Percentiles rank a stretch among this genome's conserved stretches.
Evolutionary conservation across 2,329 filamentous ascomycete genomes (phyloP).

Genomic region (Trematosphaeria pertusa): DNA sequence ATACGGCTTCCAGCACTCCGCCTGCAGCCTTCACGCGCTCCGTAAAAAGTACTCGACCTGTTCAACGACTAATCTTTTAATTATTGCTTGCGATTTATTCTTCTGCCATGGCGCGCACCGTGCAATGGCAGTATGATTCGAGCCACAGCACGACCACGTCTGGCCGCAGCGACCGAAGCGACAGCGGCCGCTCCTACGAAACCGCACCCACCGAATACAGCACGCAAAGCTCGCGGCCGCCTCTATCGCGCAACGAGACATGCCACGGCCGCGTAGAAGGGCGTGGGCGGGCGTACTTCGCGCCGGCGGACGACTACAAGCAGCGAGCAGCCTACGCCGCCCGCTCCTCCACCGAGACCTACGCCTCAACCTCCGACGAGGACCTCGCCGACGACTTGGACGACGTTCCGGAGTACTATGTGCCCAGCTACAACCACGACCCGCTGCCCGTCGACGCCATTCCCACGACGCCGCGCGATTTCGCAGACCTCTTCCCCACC

Average conservation of each 20-base stretch:
- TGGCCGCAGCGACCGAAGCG: conserved; percentile 41
- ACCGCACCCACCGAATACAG: conserved; percentile 46
- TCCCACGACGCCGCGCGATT: conserved; percentile 80
- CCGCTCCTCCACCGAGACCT: conserved; percentile 76
- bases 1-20: conserved; percentile 8
- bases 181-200: conserved; percentile 41
- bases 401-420: conserved; percentile 58
- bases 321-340: conserved; percentile 21
- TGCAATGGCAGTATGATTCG: conserved; percentile 42
- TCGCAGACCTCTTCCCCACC: conserved; percentile 86
- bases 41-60: background rate
- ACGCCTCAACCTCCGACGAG: conserved; percentile 74
- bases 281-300: conserved; percentile 32
- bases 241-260: conserved; percentile 38
- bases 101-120: conserved; percentile 39
- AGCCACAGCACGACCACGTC: conserved; percentile 39
- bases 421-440: conserved; percentile 68
- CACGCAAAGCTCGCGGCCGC: conserved; percentile 27
- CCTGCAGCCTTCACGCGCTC: conserved; percentile 20
- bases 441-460: conserved; percentile 70
- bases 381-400: conserved; percentile 58
- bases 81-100: conserved; percentile 12
- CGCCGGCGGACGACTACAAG: conserved; percentile 16
- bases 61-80: background rate
- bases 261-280: conserved; percentile 39